A percentile compares a stretch with the other conserved stretches of the same genome.
These are phyloP conservation scores for Paracamarosporium sp. DNA, from an alignment of 2,329 filamentous ascomycete genomes.

Conservation along the genomic window DNA sequence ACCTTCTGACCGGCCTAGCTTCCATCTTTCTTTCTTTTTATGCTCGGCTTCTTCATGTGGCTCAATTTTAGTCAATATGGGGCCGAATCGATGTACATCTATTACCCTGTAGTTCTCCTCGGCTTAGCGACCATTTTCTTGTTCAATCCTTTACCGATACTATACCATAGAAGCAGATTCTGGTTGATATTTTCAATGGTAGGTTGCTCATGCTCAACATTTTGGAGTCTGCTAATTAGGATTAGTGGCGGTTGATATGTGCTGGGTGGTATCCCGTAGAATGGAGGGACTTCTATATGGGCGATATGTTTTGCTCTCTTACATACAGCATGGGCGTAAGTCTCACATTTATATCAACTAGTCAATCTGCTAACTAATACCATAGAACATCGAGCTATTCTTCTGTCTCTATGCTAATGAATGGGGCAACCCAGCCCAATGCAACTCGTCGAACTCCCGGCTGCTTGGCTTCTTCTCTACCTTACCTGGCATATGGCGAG, in stretches of 20 bases:
- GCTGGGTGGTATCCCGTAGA: constrained; percentile 2
- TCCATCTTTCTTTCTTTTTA: constrained; percentile 80
- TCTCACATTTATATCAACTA: constrained; percentile 24
- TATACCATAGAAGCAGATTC: constrained; percentile 77
- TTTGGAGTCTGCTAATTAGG: constrained; percentile 32
- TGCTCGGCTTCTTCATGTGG: constrained; percentile 82
- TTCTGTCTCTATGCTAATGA: constrained; percentile 87
- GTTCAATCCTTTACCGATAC: constrained; percentile 74
- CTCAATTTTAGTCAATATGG: constrained; percentile 82
- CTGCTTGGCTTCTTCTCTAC: constrained; percentile 84
- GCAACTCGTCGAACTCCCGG: constrained; percentile 85
- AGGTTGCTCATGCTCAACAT: constrained; percentile 45
- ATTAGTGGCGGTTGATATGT: constrained; percentile 73
- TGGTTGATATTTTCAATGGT: constrained; percentile 94
- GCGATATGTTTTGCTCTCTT: constrained; percentile 96
- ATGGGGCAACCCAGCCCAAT: constrained; percentile 77
- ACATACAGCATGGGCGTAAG: constrained; percentile 87
- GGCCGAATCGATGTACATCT: constrained; percentile 73
- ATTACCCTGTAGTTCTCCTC: constrained; percentile 85
- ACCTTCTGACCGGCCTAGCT: constrained; percentile 57
- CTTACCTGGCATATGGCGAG: constrained; percentile 87
- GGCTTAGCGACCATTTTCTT: constrained; percentile 71
- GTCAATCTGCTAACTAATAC: constrained; percentile 5
- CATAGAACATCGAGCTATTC: constrained; percentile 85
- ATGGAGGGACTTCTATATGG: constrained; percentile 54